phyloP scores from a whole-genome alignment of 148 eudicot genomes.

The Pouteria glomerata region DNA sequence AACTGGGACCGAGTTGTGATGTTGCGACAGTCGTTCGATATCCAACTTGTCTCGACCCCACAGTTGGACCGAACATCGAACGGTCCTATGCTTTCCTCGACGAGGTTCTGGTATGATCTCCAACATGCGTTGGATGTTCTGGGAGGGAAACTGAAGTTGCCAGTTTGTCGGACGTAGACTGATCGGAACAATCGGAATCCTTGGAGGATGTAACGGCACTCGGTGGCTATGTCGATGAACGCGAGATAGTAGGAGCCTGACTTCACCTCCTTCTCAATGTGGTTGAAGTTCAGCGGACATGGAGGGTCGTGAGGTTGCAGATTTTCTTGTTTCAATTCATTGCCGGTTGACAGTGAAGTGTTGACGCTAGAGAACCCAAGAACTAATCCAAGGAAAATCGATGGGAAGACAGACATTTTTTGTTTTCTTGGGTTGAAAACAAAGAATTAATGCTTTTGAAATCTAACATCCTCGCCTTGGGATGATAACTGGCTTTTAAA shows the following conservation, averaged over 20 bases:
- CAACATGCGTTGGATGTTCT: not conserved
- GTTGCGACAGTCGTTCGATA: not conserved
- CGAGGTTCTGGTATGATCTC: not conserved
- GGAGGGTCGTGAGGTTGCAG: no score
- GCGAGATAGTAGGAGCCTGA: not conserved
- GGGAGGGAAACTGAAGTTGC: not conserved
- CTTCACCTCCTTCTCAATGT: not conserved
- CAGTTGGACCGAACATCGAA: not conserved
- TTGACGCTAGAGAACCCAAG: not conserved
- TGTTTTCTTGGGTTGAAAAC: no score
- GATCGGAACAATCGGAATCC: not conserved
- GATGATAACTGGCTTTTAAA: no score
- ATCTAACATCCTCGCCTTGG: no score
- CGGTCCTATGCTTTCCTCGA: not conserved
- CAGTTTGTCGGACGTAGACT: not conserved
- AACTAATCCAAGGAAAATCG: not conserved
- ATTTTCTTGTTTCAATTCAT: no score
- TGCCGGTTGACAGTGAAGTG: not conserved
- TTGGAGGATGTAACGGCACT: not conserved
- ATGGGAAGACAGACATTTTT: not conserved
- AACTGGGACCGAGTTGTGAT: not conserved
- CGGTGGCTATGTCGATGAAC: not conserved
- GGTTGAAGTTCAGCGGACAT: not conserved
- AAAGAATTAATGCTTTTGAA: no score
- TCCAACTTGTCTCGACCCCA: not conserved